Percentiles rank a stretch among this genome's conserved stretches.
phyloP scores from a whole-genome alignment of 129 eudicot species.

The Oenanthe sinensis region DNA sequence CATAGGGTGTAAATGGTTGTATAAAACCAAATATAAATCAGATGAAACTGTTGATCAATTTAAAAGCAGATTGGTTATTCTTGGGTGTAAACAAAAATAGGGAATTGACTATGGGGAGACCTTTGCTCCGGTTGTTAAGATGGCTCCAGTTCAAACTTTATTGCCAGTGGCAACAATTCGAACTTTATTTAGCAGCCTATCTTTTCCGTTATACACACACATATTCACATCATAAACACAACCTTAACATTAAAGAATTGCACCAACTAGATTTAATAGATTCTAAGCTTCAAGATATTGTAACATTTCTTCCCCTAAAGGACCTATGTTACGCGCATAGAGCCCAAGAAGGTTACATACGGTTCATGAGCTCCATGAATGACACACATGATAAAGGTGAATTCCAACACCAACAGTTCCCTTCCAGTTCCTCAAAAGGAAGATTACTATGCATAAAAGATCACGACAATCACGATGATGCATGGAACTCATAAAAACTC shows the following conservation, averaged over 20 bases:
- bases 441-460: conserved; percentile 71
- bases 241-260: conserved; percentile 5
- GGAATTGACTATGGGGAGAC: background rate
- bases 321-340: conserved; percentile 59
- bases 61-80: background rate
- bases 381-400: conserved; percentile 66
- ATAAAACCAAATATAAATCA: background rate
- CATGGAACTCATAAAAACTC: conserved; percentile 89
- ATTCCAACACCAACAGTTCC: conserved; percentile 61
- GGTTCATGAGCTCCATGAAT: conserved; percentile 95
- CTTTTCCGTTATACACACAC: no score
- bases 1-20: background rate
- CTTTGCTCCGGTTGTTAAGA: background rate
- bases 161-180: background rate
- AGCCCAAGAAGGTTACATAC: conserved; percentile 76
- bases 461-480: conserved; percentile 67
- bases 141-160: background rate
- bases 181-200: no score
- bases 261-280: conserved; percentile 11
- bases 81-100: background rate
- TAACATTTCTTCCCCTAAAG: conserved; percentile 78
- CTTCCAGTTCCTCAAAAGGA: conserved; percentile 49
- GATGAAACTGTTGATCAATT: background rate
- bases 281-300: conserved; percentile 42
- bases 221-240: conserved; percentile 2